Percentiles rank a stretch among this genome's conserved stretches.
Conservation (phyloP, 768 basidiomycete species). For the Chalciporus piperatus region DNA sequence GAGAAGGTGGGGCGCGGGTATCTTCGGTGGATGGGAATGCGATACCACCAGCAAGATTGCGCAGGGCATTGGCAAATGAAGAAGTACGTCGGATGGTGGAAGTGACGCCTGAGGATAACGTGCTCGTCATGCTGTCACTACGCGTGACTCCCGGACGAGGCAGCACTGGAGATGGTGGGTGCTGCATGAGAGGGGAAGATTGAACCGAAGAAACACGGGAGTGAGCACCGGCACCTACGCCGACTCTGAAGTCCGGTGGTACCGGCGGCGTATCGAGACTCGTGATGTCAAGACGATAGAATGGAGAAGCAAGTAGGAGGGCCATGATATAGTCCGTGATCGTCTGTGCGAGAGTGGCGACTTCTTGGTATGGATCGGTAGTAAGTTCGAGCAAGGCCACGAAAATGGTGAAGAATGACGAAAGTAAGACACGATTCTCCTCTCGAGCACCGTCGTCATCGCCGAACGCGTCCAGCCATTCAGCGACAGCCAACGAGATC, state of each 20-base stretch:
- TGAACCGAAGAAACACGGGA: slow-evolving; percentile 49
- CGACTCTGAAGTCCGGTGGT: slow-evolving; percentile 36
- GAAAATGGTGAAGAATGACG: slow-evolving; percentile 94
- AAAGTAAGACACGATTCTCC: slow-evolving; percentile 79
- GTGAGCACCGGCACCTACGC: slow-evolving; percentile 33
- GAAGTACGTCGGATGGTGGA: slow-evolving; percentile 75
- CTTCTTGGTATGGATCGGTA: slow-evolving; percentile 90
- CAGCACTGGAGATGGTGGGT: slow-evolving; percentile 44
- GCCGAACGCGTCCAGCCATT: slow-evolving; percentile 74
- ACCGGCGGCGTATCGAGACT: slow-evolving; percentile 52
- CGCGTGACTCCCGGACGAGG: slow-evolving; percentile 51
- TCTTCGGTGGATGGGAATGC: slow-evolving; percentile 69
- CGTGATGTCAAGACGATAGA: slow-evolving; percentile 67
- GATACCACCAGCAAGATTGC: slow-evolving; percentile 66
- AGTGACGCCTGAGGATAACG: slow-evolving; percentile 58
- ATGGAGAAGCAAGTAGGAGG: slow-evolving; percentile 85
- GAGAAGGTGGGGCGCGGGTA: slow-evolving; percentile 37
- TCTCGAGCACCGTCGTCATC: slow-evolving; percentile 66
- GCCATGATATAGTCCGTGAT: slow-evolving; percentile 92
- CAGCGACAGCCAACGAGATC: slow-evolving; percentile 64
- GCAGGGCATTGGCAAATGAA: slow-evolving; percentile 75
- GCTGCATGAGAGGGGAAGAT: slow-evolving; percentile 44
- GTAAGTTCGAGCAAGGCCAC: slow-evolving; percentile 86
- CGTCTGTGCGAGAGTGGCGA: slow-evolving; percentile 86
- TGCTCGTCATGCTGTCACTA: slow-evolving; percentile 60